phyloP scores from a whole-genome alignment of 345 rosid genomes.

The Euphorbia tirucalli region DNA sequence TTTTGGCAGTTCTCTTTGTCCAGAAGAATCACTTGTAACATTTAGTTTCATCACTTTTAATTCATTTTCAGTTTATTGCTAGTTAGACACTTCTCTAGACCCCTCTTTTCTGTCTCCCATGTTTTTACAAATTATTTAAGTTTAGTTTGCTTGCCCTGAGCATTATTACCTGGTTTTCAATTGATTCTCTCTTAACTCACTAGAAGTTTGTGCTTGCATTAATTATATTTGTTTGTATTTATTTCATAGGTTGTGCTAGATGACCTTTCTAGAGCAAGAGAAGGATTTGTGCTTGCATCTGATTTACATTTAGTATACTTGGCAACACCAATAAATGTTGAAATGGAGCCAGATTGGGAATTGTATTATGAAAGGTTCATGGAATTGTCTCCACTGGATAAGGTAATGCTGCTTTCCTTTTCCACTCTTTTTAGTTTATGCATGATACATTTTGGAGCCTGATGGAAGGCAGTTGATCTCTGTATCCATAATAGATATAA shows the following conservation, averaged over 20 bases:
- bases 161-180: background rate
- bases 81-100: conserved; percentile 4
- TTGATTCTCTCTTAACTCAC: conserved; percentile 6
- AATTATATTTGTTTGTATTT: conserved; percentile 14
- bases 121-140: background rate
- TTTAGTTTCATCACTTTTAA: conserved; percentile 16
- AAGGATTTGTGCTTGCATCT: conserved; percentile 94
- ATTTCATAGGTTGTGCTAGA: conserved; percentile 81
- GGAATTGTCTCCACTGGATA: conserved; percentile 83
- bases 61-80: background rate
- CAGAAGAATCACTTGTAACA: conserved; percentile 93
- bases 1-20: conserved; percentile 98
- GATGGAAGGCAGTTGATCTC: background rate
- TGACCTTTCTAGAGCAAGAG: conserved; percentile 95
- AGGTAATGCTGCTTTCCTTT: conserved; percentile 46
- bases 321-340: conserved; percentile 89
- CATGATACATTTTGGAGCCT: background rate
- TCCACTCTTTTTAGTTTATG: background rate
- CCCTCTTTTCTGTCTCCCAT: conserved; percentile 15
- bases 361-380: conserved; percentile 79
- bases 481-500: background rate
- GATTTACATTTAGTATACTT: conserved; percentile 93
- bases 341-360: conserved; percentile 97
- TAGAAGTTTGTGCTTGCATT: conserved; percentile 3
- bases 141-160: background rate